Evolutionary conservation across 139 green algal species (phyloP).

Genomic region (Chlorella sp.): DNA sequence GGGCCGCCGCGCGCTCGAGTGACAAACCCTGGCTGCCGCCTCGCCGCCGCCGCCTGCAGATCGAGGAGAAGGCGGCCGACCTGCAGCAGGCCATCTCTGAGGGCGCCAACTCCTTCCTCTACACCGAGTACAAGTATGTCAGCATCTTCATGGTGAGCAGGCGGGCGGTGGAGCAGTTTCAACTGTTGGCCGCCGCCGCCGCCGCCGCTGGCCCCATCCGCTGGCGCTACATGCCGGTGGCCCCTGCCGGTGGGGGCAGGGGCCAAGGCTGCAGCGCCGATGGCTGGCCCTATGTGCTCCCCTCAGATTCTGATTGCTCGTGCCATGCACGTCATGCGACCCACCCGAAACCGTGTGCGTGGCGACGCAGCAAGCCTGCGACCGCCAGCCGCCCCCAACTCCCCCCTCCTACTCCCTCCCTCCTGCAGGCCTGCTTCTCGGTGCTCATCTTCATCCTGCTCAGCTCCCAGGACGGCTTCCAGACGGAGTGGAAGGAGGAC

Average conservation of each 20-base stretch:
- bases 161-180: background rate
- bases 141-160: conserved; percentile 83
- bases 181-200: background rate
- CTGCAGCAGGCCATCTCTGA: conserved; percentile 92
- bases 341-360: too few species aligned
- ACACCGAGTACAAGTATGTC: conserved; percentile 96
- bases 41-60: conserved; percentile 51
- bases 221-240: background rate
- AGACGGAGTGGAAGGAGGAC: conserved; percentile 66
- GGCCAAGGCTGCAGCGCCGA: too few species aligned
- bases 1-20: background rate
- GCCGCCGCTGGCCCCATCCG: background rate
- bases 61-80: conserved; percentile 86
- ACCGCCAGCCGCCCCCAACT: too few species aligned
- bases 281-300: too few species aligned
- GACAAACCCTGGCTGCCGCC: background rate
- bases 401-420: background rate
- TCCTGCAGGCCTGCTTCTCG: conserved; percentile 80
- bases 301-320: too few species aligned
- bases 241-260: too few species aligned
- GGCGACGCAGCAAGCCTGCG: too few species aligned
- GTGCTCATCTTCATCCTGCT: conserved; percentile 95
- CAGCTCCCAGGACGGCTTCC: conserved; percentile 76
- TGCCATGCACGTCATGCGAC: too few species aligned
- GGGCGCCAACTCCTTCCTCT: conserved; percentile 92